Base-by-base conservation (phyloP, 345 rosid genomes). In the Hibiscus tridactylites region DNA sequence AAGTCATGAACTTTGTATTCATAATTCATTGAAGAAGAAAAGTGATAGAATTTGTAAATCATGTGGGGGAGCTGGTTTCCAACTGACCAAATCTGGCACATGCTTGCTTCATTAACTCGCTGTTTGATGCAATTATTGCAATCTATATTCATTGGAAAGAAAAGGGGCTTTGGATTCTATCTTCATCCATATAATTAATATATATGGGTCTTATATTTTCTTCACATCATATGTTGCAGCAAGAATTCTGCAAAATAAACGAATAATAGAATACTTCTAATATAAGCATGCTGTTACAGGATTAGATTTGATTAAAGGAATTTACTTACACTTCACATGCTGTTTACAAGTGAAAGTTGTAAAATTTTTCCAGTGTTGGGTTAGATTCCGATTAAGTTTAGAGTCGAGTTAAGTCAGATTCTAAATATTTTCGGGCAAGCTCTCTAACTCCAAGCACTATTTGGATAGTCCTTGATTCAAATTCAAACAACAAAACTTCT, bases 191-290 rank as follows among this genome's bases (percentile, higher is more conserved):
- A 50, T 13, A 50, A 50, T 5, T 13, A 50, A 50, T 5, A 15
- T 1, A 50, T 50, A 4, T 10, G 31, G 31, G 31, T 28, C 31
- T 28, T 28, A 28, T 2, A 2, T 28, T 35, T 35, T 35, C 7
- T 35, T 35, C 6, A 35, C 6, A 9, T 10, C 52, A 46, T 9
- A 9, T 46, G 44, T 39, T 39, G 44, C 44, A 39, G 44, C 44
- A 39, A 39, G 0, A 39, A 6, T 9, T 54, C 59, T 17, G 59
- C 19, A 12, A 59, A 59, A 11, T 10, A 11, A 59, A 59, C 29
- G 3, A 59, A n/a, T 53, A 33, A 73, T 52, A 2, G 62, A 33
- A 72, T 61, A 60, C 75, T 72, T 72, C 15, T n/a, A n/a, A 11
- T 62, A 72, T 11, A 72, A 49, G 69, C 75, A 50, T 72, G 44